Base-by-base conservation (phyloP, 306 rosid genomes). In the Glycine soja region DNA sequence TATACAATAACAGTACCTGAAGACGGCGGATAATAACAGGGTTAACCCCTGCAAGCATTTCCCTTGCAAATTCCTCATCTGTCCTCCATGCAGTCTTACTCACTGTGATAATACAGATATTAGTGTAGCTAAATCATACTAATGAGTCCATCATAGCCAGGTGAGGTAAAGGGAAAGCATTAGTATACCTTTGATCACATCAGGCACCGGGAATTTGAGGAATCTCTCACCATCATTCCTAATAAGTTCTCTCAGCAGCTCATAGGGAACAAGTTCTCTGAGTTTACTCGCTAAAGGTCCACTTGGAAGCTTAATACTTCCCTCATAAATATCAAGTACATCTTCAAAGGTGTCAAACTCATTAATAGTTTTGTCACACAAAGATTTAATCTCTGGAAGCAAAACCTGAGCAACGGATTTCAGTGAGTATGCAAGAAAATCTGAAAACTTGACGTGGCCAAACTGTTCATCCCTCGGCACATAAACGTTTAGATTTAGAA, bases 21-120 rank as follows among this genome's bases (percentile, higher is more conserved):
- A 95, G 97, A 64, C 91, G 88, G 15, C 91, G 61, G 45, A 95
- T 92, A 78, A 88, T 76, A n/a, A 95, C 92, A 40, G 99, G 99
- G 83, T 93, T 95, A 58, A 95, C 97, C 34, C 99, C 99, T 0
- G 99, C 97, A 15, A 95, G 90, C 98, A 90, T 95, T 90, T 95
- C 98, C 81, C 99, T 85, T 54, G 68, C 94, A 51, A 95, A 93
- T 78, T 95, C 99, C 48, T 91, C 94, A 5, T 93, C 98, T 4
- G 98, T 88, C 71, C 99, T 88, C 99, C 99, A 95, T 54, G 99
- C 99, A 53, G 90, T 85, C 71, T 82, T 90, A 63, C 84, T 84
- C 5, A 61, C 99, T 95, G 84, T 81, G 82, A 71, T 56, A 43
- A 54, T 45, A 61, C 38, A 7, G 74, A 59, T 0, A 63, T 15